Base-by-base conservation (phyloP, 164 flowering plant genomes). In the Tinospora cordifolia region DNA sequence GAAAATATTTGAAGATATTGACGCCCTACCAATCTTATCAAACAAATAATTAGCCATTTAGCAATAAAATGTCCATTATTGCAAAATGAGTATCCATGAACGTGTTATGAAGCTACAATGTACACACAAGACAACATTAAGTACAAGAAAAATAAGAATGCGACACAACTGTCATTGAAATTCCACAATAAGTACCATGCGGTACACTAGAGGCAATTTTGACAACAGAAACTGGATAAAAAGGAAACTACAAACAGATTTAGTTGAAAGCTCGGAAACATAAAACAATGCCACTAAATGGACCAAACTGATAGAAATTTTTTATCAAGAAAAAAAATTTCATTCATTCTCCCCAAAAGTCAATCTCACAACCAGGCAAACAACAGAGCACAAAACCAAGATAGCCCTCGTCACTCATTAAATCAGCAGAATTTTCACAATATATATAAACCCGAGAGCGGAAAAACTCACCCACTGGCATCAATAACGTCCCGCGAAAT, bases 401-500 rank as follows among this genome's bases (percentile, higher is more conserved):
- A n/a, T 54, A 19, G 60, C 60, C 10, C 21, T 8, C n/a, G 11
- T 47, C 21, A 0, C 22, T 30, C 36, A 59, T 22, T 26, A 6
- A 24, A 41, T 24, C 57, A 39, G 9, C 12, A n/a, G 22, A 63
- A 63, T 21, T 63, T 2, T 51, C 10, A 66, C 19, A 39, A 41
- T 15, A 21, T 26, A 11, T 6, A 59, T 34, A 70, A 59, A 12
- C 19, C n/a, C 65, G 14, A 40, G 27, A 38, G 13, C 3, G 10
- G 57, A 22, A 26, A 54, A 75, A 72, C 86, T 86, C 79, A 93
- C 98, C 97, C 94, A 68, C 64, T 83, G 36, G 85, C n/a, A 83
- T 90, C 97, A 12, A 72, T 64, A 15, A 84, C 93, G 69, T 91
- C 96, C 80, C 98, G 86, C 0, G 98, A 91, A 72, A 93, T 90